Evolutionary conservation across 257 asterid genomes (phyloP), one percentile per base, ranked within the genome.

Genomic region (Catharanthus roseus): DNA sequence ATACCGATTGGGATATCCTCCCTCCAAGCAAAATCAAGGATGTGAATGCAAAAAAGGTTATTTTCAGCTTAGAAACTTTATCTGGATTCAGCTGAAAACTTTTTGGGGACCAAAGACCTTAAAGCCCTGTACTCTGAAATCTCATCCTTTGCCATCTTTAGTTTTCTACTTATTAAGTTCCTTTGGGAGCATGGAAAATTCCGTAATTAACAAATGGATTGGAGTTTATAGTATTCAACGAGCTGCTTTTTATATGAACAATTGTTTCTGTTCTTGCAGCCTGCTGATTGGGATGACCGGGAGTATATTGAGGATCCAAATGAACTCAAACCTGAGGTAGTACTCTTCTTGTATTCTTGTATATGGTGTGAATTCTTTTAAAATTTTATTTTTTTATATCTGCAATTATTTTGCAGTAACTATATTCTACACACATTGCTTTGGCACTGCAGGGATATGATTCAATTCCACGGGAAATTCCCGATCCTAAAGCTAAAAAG

Each of bases 281-380:
- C 98, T 70, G 93, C 89, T 4, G 97, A 92, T 79, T 92, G 98
- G 98, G 98, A 92, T 34, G 98, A 92, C 39, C 80, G 91, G 76
- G 98, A 92, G 80, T 90, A 92, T 69, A 88, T 91, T 62, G 87
- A 89, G 62, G 96, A 91, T 82, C 97, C 96, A 67, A 79, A 86
- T 79, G 85, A 75, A 38, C 88, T 83, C 71, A 89, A 91, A 78
- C 97, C 97, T 50, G 84, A 83, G 97, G 97, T 89, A 82, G 51
- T 72, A 57, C 19, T 74, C 54, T 33, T 77, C 96, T 89, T 80
- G 51, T 72, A 57, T 29, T 74, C 54, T 33, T 77, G 65, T 55
- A 73, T 54, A 47, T 44, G 58, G 15, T n/a, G 62, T 67, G 24
- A 1, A n/a, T 44, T 24, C n/a, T 33, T 62, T 71, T 53, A 26